Evolutionary conservation across 108 stramenopile genomes (phyloP).

Genomic region (Discostella stelligeroides): DNA sequence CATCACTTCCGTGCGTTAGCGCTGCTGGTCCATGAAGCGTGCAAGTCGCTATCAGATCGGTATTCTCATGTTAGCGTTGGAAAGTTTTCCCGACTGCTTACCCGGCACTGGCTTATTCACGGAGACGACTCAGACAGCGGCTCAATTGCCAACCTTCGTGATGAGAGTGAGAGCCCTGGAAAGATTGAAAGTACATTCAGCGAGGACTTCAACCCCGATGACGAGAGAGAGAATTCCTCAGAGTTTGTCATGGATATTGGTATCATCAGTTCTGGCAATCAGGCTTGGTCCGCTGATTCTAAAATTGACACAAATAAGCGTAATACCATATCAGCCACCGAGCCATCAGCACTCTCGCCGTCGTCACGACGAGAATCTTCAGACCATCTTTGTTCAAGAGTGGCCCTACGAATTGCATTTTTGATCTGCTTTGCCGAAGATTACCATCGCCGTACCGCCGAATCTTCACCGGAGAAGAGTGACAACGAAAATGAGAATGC

Average conservation of each 20-base stretch:
- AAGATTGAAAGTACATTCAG: slow-evolving; percentile 9
- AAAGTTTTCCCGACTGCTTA: slow-evolving; percentile 45
- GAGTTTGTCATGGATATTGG: slow-evolving; percentile 88
- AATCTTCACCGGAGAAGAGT: slow-evolving; percentile 7
- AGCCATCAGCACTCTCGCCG: slow-evolving; percentile 55
- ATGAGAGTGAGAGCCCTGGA: slow-evolving; percentile 9
- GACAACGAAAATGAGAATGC: slow-evolving; percentile 52
- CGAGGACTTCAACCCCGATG: slow-evolving; percentile 11
- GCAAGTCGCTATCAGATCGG: slow-evolving; percentile 59
- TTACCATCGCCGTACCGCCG: slow-evolving; percentile 32
- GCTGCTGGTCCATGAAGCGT: slow-evolving; percentile 62
- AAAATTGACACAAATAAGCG: neutral
- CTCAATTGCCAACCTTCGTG: slow-evolving; percentile 8
- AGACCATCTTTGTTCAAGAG: slow-evolving; percentile 51
- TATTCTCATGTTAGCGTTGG: slow-evolving; percentile 81
- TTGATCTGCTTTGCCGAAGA: slow-evolving; percentile 76
- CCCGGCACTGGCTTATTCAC: slow-evolving; percentile 71
- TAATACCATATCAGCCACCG: slow-evolving; percentile 60
- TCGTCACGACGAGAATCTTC: slow-evolving; percentile 66
- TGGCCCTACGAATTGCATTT: slow-evolving; percentile 78
- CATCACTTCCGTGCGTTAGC: slow-evolving; percentile 67
- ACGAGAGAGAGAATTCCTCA: slow-evolving; percentile 66
- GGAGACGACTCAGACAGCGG: slow-evolving; percentile 50
- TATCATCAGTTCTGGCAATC: slow-evolving; percentile 45
- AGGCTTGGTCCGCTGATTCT: slow-evolving; percentile 47